Evolutionary conservation across 2,329 filamentous ascomycete genomes (phyloP).

Genomic region (Coniosporium tulheliwenetii): DNA sequence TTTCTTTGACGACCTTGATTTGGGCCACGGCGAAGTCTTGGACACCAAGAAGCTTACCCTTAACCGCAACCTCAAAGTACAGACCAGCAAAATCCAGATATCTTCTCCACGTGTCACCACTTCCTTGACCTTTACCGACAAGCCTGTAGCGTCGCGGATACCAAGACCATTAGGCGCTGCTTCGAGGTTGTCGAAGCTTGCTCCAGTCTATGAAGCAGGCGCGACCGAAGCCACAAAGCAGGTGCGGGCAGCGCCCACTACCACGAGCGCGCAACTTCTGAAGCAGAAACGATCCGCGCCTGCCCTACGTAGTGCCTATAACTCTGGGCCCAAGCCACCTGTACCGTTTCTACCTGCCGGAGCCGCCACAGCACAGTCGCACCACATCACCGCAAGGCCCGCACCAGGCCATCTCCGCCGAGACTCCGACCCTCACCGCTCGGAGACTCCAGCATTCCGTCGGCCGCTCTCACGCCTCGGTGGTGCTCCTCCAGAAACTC

Average conservation of each 20-base stretch:
- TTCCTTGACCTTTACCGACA: slow-evolving; percentile 83
- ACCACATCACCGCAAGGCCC: slow-evolving; percentile 60
- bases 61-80: slow-evolving; percentile 85
- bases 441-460: slow-evolving; percentile 28
- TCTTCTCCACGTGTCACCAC: slow-evolving; percentile 57
- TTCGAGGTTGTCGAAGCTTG: slow-evolving; percentile 63
- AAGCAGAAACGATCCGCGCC: slow-evolving; percentile 47
- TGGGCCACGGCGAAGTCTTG: slow-evolving; percentile 71
- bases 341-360: slow-evolving; percentile 70
- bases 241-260: slow-evolving; percentile 38
- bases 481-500: slow-evolving; percentile 30
- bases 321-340: slow-evolving; percentile 46
- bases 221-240: slow-evolving; percentile 51
- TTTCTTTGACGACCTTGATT: slow-evolving; percentile 72
- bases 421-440: slow-evolving; percentile 54
- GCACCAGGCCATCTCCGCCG: slow-evolving; percentile 61
- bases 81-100: slow-evolving; percentile 40
- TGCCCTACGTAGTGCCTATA: slow-evolving; percentile 20
- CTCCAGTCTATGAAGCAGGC: slow-evolving; percentile 83
- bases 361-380: slow-evolving; percentile 55
- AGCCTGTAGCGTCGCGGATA: slow-evolving; percentile 52
- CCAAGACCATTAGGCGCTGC: slow-evolving; percentile 56
- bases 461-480: slow-evolving; percentile 28
- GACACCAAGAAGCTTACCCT: slow-evolving; percentile 66
- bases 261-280: slow-evolving; percentile 37